Percentiles rank a stretch among this genome's conserved stretches.
These are phyloP conservation scores for Dioszegia crocea DNA, from an alignment of 768 basidiomycete species.

Conservation along the genomic window DNA sequence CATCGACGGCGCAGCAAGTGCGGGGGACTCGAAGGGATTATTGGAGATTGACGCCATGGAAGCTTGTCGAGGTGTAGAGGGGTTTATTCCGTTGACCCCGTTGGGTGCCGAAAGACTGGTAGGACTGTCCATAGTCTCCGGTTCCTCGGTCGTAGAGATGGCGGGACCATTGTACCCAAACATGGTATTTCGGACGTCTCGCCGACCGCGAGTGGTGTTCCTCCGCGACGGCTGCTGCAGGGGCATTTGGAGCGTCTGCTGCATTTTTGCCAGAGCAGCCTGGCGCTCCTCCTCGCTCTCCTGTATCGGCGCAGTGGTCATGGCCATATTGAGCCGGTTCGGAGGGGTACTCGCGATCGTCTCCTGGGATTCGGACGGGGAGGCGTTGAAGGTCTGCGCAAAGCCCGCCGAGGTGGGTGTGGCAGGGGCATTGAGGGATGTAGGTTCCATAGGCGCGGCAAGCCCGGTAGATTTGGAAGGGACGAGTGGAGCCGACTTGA, in stretches of 20 bases:
- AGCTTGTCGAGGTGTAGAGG: slow-evolving; percentile 18
- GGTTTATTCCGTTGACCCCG: slow-evolving; percentile 7
- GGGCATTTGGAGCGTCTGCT: slow-evolving; percentile 47
- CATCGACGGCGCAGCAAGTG: slow-evolving; percentile 13
- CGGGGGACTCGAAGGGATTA: slow-evolving; percentile 46
- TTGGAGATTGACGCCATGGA: slow-evolving; percentile 34
- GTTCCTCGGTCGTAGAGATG: slow-evolving; percentile 23
- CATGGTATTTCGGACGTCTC: slow-evolving; percentile 52
- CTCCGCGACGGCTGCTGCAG: slow-evolving; percentile 34
- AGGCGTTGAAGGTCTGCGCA: slow-evolving; percentile 22
- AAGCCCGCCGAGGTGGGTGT: slow-evolving; percentile 14
- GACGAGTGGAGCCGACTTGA: slow-evolving; percentile 1
- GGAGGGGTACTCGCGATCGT: slow-evolving; percentile 17
- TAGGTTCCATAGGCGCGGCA: neutral
- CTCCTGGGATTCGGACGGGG: slow-evolving; percentile 26
- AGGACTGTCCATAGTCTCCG: slow-evolving; percentile 4
- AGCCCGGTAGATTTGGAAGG: neutral
- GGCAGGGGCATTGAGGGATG: neutral
- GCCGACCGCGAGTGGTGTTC: slow-evolving; percentile 46
- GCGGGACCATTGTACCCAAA: slow-evolving; percentile 35
- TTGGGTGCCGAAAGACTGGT: neutral
- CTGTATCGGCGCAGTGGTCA: slow-evolving; percentile 45
- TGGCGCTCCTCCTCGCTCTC: slow-evolving; percentile 49
- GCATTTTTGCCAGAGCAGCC: slow-evolving; percentile 48
- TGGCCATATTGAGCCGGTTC: slow-evolving; percentile 39